Evolutionary conservation across 768 basidiomycete genomes (phyloP), one percentile per base, ranked within the genome.

Genomic region (Mycena leptocephala): DNA sequence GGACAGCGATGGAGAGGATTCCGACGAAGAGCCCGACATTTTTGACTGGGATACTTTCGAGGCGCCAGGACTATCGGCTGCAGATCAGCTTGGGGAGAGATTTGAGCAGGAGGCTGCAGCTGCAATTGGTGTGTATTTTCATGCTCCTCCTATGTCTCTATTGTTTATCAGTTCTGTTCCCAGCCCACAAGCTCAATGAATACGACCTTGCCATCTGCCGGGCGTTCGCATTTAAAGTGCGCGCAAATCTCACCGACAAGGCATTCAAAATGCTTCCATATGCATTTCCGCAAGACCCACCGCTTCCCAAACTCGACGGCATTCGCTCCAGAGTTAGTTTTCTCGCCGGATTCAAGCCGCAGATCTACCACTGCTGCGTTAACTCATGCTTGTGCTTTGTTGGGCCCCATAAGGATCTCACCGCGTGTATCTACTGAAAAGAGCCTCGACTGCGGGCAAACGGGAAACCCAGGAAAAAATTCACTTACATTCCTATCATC

Each of bases 401-500:
- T 26, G 86, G 85, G 2, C 78, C 79, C 0, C 76, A 80, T 35
- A 74, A 53, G 0, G 74, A 81, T 14, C 72, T 82, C 1, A 35
- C 72, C 0, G 4, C 24, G 1, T 88, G 87, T 66, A 84, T 82
- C 0, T 76, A 81, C 68, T 89, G 87, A 79, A 43, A 80, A 0
- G 76, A 80, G 58, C 51, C 66, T 3, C 66, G 66, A 0, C 37
- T 2, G 9, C 22, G 28, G 6, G 22, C 66, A 20, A 56, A 64
- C 33, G 81, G 82, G 1, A 79, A 80, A 20, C 80, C 86, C 0
- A 62, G 79, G 2, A n/a, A n/a, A n/a, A n/a, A n/a, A n/a, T n/a
- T n/a, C n/a, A n/a, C n/a, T n/a, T n/a, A n/a, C n/a, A n/a, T 89
- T 11, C 86, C 86, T 2, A 9, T 84, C 14, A 81, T 81, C 33